Conservation (phyloP, 2,329 filamentous ascomycete species). For the Zelopaecilomyces penicillatus region DNA sequence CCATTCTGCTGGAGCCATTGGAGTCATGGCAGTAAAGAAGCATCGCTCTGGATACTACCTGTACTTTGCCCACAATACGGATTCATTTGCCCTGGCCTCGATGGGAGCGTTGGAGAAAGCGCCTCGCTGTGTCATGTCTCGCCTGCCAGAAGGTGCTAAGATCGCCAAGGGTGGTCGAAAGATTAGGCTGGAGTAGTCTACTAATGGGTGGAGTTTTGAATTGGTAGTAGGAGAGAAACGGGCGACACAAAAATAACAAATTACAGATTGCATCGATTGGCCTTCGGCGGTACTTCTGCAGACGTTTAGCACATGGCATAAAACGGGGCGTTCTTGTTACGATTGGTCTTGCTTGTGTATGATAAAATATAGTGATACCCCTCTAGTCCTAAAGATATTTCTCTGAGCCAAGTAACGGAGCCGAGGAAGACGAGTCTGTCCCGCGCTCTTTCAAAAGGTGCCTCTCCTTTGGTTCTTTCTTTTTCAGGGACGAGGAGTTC, state of each 20-base stretch:
- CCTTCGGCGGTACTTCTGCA: no score
- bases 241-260: no score
- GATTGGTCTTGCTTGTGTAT: constrained; percentile 7
- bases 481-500: constrained; percentile 44
- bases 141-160: constrained; percentile 46
- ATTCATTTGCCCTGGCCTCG: constrained; percentile 76
- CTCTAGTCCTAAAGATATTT: constrained; percentile 16
- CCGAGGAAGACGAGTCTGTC: no score
- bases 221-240: no score
- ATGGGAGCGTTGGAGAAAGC: constrained; percentile 72
- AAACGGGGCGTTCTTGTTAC: neutral
- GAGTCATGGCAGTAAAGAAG: constrained; percentile 85
- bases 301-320: no score
- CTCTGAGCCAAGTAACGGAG: neutral
- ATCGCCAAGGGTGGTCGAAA: constrained; percentile 50
- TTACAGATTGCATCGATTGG: no score
- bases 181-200: constrained; percentile 23
- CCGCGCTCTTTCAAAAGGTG: no score
- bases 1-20: constrained; percentile 78
- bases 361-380: constrained; percentile 18
- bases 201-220: neutral
- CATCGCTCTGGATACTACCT: constrained; percentile 66
- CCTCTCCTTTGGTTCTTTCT: constrained; percentile 5
- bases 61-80: constrained; percentile 95
- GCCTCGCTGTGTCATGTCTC: constrained; percentile 82